A percentile compares a stretch with the other conserved stretches of the same genome.
These are phyloP conservation scores for Apiospora kogelbergensis DNA, from an alignment of 2,329 filamentous ascomycete species.

Conservation along the genomic window DNA sequence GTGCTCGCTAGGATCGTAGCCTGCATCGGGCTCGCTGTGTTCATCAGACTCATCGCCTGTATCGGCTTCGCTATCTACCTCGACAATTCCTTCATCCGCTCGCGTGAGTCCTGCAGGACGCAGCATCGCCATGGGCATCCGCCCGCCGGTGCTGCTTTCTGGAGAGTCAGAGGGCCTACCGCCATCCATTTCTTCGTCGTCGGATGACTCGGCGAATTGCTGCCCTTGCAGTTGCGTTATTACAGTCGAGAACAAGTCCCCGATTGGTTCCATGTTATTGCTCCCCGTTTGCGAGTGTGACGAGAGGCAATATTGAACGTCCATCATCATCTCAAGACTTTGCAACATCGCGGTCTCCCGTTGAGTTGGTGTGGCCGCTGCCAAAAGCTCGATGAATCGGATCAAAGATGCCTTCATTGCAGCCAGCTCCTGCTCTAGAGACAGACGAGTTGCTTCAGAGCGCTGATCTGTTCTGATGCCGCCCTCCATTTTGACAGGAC, in stretches of 20 bases:
- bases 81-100: background rate
- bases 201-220: background rate
- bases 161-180: background rate
- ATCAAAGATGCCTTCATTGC: background rate
- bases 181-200: background rate
- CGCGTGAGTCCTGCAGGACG: background rate
- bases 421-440: background rate
- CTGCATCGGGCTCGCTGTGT: background rate
- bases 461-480: background rate
- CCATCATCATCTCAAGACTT: background rate
- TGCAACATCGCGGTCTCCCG: background rate
- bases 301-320: background rate
- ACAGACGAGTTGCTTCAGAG: background rate
- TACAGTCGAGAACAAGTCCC: background rate
- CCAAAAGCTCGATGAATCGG: background rate
- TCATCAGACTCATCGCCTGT: background rate
- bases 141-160: background rate
- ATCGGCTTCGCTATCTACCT: background rate
- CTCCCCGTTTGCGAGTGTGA: background rate
- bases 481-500: background rate
- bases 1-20: background rate
- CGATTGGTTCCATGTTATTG: background rate
- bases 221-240: background rate
- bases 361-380: background rate
- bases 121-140: background rate